Percentiles rank a stretch among this genome's conserved stretches.
These are phyloP conservation scores for Salix dunnii DNA, from an alignment of 345 rosid species.

Conservation along the genomic window DNA sequence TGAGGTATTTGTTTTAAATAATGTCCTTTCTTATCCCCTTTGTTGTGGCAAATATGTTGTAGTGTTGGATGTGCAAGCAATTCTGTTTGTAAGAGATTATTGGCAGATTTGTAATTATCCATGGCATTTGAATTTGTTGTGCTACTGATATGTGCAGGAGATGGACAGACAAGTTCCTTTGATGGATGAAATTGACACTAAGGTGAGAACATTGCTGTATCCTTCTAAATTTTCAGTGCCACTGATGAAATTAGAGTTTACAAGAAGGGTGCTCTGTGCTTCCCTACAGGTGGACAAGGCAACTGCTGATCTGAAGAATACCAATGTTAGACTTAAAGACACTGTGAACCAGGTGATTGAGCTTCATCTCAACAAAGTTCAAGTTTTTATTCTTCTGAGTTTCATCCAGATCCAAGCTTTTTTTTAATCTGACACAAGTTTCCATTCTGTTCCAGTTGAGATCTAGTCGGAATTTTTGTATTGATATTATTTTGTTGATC, in stretches of 20 bases:
- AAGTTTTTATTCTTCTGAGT: slow-evolving; percentile 13
- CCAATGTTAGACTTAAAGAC: slow-evolving; percentile 91
- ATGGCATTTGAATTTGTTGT: slow-evolving; percentile 14
- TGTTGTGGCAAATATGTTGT: not conserved
- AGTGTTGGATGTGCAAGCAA: not conserved
- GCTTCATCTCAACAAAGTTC: slow-evolving; percentile 7
- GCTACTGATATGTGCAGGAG: slow-evolving; percentile 53
- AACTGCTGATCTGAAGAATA: slow-evolving; percentile 87
- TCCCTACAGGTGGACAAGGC: slow-evolving; percentile 81
- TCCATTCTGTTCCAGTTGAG: slow-evolving; percentile 65
- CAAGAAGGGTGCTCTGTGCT: slow-evolving; percentile 8
- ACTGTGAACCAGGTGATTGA: slow-evolving; percentile 85
- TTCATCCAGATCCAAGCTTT: slow-evolving; percentile 9
- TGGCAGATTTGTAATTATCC: slow-evolving; percentile 9
- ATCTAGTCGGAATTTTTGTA: slow-evolving; percentile 96
- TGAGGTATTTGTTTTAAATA: slow-evolving; percentile 45
- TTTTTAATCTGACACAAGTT: slow-evolving; percentile 24
- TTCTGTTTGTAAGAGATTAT: slow-evolving; percentile 5
- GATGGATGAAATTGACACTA: slow-evolving; percentile 97
- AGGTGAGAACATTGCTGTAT: slow-evolving; percentile 40
- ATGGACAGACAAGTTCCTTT: slow-evolving; percentile 92
- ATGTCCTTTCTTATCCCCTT: not conserved
- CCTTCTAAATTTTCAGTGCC: slow-evolving; percentile 9
- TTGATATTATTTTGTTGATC: slow-evolving; percentile 81
- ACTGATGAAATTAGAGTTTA: slow-evolving; percentile 2